Conservation (phyloP, 1,139 yeast genomes). For the Protomyces pachydermus region DNA sequence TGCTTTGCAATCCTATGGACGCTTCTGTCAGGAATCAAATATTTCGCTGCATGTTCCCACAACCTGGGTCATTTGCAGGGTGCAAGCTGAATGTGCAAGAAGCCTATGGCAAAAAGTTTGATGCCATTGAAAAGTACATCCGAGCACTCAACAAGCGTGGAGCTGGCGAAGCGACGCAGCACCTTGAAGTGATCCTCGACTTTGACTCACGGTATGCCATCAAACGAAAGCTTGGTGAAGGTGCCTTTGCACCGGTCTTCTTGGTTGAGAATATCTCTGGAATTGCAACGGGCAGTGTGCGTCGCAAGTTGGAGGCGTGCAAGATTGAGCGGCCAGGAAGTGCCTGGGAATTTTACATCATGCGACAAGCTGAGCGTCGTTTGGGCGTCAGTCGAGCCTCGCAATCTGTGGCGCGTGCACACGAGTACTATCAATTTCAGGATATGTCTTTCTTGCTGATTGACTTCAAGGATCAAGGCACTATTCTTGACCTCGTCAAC, state of each 20-base stretch:
- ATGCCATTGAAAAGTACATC: slow-evolving; percentile 41
- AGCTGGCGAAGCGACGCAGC: slow-evolving; percentile 32
- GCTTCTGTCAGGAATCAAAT: slow-evolving; percentile 36
- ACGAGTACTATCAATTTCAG: slow-evolving; percentile 52
- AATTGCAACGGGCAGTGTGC: neutral
- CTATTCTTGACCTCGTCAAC: slow-evolving; percentile 68
- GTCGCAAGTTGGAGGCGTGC: slow-evolving; percentile 51
- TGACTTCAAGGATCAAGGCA: slow-evolving; percentile 69
- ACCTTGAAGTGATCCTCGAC: slow-evolving; percentile 45
- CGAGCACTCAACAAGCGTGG: slow-evolving; percentile 40
- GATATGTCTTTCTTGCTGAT: slow-evolving; percentile 74
- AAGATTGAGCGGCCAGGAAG: slow-evolving; percentile 69
- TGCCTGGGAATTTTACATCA: slow-evolving; percentile 77
- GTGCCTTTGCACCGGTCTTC: slow-evolving; percentile 76
- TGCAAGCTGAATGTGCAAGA: slow-evolving; percentile 38
- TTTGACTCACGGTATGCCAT: slow-evolving; percentile 51
- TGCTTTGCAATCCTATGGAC: slow-evolving; percentile 38
- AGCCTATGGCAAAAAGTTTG: slow-evolving; percentile 35
- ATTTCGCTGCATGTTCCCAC: slow-evolving; percentile 37
- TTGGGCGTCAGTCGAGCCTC: slow-evolving; percentile 34
- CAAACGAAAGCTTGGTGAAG: slow-evolving; percentile 63
- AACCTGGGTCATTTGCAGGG: slow-evolving; percentile 38
- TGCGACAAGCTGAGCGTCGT: slow-evolving; percentile 44
- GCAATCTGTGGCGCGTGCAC: slow-evolving; percentile 49
- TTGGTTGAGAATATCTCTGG: slow-evolving; percentile 60